Evolutionary conservation across 192 early-diverging fungal genomes (phyloP), one percentile per base, ranked within the genome.

Genomic region (Chytriomyces hyalinus): DNA sequence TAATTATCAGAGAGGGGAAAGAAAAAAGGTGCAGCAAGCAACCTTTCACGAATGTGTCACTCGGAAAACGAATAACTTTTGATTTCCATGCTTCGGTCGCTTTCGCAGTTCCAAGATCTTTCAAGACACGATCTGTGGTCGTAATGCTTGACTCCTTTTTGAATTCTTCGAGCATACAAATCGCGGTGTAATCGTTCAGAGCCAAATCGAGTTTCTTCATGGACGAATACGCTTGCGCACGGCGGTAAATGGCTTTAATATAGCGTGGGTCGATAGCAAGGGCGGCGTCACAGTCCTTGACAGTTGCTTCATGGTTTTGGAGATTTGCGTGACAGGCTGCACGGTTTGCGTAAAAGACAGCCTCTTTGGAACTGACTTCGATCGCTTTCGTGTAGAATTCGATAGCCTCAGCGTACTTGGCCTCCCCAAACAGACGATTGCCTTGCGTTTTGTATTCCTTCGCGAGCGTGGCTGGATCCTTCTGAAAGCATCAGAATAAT

Each of bases 131-230:
- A 77, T 99, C 97, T 70, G 94, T 93, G 9, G 96, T 85, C 45
- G 85, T 82, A 8, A 93, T 86, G 8, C 93, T 91, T 60, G 85
- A 76, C 36, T 92, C 91, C 85, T 96, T 97, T 65, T 92, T 94
- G 88, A 97, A 98, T 53, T 93, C 92, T 64, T 97, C 96, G 10
- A 99, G 85, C 74, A 98, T 96, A 81, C 96, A 97, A 8, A 94
- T 89, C 0, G 92, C 92, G 10, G 62, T 64, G 62, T 64, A 64
- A 64, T 64, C 62, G 6, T 64, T 64, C n/a, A 64, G 28, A 64
- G 92, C 83, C 36, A 87, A 82, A 26, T 85, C 80, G 50, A 81
- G 84, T 6, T 79, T 49, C 7, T 81, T 83, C 1, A 82, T 78
- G 61, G 77, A 83, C 83, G 92, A 88, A 78, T 87, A 88, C 7